Percentiles rank a stretch among this genome's conserved stretches.
phyloP scores from a whole-genome alignment of 1,284 basidiomycete species.

The Tylopilus sp. region DNA sequence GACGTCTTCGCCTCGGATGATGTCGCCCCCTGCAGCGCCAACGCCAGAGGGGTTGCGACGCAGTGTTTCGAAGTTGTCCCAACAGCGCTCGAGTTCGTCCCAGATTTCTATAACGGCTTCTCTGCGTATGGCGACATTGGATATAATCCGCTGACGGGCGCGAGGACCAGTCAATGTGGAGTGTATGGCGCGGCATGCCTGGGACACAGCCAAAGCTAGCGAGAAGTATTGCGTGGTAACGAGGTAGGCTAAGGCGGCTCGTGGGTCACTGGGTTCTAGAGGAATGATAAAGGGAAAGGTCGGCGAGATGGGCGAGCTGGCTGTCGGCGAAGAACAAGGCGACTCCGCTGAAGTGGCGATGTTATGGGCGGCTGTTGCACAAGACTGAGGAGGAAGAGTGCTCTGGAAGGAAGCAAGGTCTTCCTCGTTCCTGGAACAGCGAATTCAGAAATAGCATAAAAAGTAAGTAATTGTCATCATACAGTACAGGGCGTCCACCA shows the following conservation, averaged over 20 bases:
- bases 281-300: constrained; percentile 34
- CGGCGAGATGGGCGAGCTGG: constrained; percentile 33
- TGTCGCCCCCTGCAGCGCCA: constrained; percentile 36
- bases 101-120: constrained; percentile 67
- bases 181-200: constrained; percentile 74
- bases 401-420: constrained; percentile 53
- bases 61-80: constrained; percentile 75
- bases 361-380: constrained; percentile 29
- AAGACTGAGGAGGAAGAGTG: constrained; percentile 48
- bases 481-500: constrained; percentile 76
- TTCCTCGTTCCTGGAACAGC: constrained; percentile 24
- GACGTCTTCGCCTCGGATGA: constrained; percentile 52
- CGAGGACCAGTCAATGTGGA: constrained; percentile 68
- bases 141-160: constrained; percentile 55
- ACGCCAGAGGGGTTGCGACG: constrained; percentile 37
- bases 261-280: constrained; percentile 31
- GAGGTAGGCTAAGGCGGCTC: constrained; percentile 29
- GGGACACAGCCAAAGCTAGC: constrained; percentile 65
- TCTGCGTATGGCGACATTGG: constrained; percentile 52
- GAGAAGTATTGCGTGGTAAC: constrained; percentile 42
- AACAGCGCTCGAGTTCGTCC: constrained; percentile 74
- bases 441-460: constrained; percentile 11
- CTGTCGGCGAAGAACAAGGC: constrained; percentile 23
- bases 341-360: constrained; percentile 22
- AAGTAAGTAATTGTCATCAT: constrained; percentile 30